Evolutionary conservation across 1,284 basidiomycete species (phyloP), one percentile per base, ranked within the genome.

Genomic region (Waitea zeae): DNA sequence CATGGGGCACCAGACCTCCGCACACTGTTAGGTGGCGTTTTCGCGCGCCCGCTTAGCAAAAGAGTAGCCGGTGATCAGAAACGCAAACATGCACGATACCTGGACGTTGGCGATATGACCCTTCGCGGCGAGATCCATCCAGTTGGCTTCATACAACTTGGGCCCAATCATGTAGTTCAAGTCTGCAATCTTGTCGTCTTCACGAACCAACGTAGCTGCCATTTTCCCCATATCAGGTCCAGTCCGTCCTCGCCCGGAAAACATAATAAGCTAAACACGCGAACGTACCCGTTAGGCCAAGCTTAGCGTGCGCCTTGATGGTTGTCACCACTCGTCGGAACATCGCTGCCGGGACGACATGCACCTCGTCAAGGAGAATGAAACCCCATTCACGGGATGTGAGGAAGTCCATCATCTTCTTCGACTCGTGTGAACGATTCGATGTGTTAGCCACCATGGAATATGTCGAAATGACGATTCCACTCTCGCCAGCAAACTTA

Each of bases 1-100:
- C 95, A 98, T 98, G 6, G 90, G 88, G 51, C 95, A 99, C 95
- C 95, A 98, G 4, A 99, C 95, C 58, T 99, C 95, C 12, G 95
- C 95, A 53, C 92, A 97, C 82, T 92, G 44, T 15, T 5, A 20
- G 29, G 29, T 13, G 13, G 9, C 17, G 3, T 12, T 18, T 20
- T 4, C 34, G 7, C 18, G 14, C 12, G 27, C 3, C 30, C 17
- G 9, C 6, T 26, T 36, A 20, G 6, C 19, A 9, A 12, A 13
- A 17, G 17, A 13, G 11, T 20, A 29, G 24, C 15, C 33, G 44
- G 12, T 40, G 22, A 39, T 40, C 36, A 19, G 35, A 9, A 17
- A 18, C 11, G 30, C 14, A 17, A 14, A n/a, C 19, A 22, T 27
- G 34, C 9, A n/a, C 24, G 67, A 42, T 53, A 86, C 86, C 70